Evolutionary conservation across 2,329 filamentous ascomycete species (phyloP), one percentile per base, ranked within the genome.

Genomic region (Claviceps sp.): DNA sequence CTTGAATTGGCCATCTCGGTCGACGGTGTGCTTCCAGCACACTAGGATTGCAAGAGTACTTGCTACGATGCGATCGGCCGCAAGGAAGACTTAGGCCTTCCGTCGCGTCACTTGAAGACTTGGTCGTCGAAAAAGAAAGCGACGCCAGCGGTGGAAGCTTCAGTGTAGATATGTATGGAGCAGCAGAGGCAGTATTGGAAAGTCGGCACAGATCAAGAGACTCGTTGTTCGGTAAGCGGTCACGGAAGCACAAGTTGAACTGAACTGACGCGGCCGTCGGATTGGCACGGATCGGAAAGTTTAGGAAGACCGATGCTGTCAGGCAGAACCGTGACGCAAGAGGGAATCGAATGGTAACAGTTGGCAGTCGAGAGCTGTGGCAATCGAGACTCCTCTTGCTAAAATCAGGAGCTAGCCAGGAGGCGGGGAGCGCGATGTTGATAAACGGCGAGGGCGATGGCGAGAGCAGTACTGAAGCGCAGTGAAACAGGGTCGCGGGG

Each of bases 1-100:
- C 66, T 74, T 59, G 66, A 62, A 58, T 66, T 68, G 42, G 71
- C 64, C 73, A 76, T 76, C 56, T 58, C 66, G 43, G 16, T 23
- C 40, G n/a, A 20, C 2, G 11, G 29, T 17, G 20, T 45, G 17
- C 34, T 23, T 17, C 14, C 4, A 17, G 13, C 26, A 49, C 23
- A 20, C 26, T 6, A 16, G 34, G 26, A 16, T 26, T 43, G 16
- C 14, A n/a, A 37, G 23, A 37, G 17, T 17, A 11, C 14, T 26
- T n/a, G 29, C 29, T 26, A 7, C 37, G 9, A 20, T 17, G 46
- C n/a, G 26, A 34, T 34, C 16, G 20, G 37, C 23, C 23, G 22
- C 37, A 13, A 40, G 36, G 34, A 34, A 9, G n/a, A 17, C 23
- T 13, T 3, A 17, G 23, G n/a, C 7, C 20, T 37, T 26, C 36